These are phyloP conservation scores for Ligustrum vulgare DNA, from an alignment of 257 asterid species.

Conservation along the genomic window DNA sequence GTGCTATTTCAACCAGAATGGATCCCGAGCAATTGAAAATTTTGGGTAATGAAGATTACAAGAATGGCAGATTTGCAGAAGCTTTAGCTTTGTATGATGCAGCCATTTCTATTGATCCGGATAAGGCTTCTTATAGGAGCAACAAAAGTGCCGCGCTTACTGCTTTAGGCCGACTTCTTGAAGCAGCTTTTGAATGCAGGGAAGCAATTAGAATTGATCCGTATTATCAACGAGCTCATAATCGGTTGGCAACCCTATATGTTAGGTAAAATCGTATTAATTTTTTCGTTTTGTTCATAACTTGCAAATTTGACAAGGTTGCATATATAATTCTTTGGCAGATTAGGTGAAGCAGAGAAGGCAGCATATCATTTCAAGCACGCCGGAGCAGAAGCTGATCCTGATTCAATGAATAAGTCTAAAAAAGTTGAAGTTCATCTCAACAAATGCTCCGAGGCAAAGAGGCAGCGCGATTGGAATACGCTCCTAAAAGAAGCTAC, in stretches of 20 bases:
- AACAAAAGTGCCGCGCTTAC: conserved; percentile 92
- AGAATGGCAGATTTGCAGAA: conserved; percentile 89
- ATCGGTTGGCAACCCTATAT: conserved; percentile 67
- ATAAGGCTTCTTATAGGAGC: conserved; percentile 92
- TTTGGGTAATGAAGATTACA: conserved; percentile 90
- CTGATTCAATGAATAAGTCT: conserved; percentile 60
- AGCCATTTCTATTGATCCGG: conserved; percentile 87
- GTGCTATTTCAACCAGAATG: conserved; percentile 83
- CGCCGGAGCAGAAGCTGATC: conserved; percentile 74
- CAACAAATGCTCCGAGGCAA: conserved; percentile 61
- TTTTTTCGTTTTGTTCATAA: too few species aligned
- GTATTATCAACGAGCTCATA: conserved; percentile 75
- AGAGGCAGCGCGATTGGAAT: conserved; percentile 64
- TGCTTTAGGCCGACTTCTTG: conserved; percentile 81
- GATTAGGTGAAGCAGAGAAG: conserved; percentile 80
- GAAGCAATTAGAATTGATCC: conserved; percentile 88
- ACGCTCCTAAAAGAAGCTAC: conserved; percentile 51
- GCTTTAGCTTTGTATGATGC: conserved; percentile 89
- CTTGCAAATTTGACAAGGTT: background rate
- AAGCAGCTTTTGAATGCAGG: conserved; percentile 86
- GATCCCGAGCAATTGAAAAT: conserved; percentile 91
- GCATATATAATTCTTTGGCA: conserved; percentile 11
- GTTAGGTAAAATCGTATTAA: conserved; percentile 48
- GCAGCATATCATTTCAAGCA: conserved; percentile 69
- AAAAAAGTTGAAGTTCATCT: conserved; percentile 51